phyloP scores from a whole-genome alignment of 305 asterid genomes.

The Fraxinus xanthoxyloides region DNA sequence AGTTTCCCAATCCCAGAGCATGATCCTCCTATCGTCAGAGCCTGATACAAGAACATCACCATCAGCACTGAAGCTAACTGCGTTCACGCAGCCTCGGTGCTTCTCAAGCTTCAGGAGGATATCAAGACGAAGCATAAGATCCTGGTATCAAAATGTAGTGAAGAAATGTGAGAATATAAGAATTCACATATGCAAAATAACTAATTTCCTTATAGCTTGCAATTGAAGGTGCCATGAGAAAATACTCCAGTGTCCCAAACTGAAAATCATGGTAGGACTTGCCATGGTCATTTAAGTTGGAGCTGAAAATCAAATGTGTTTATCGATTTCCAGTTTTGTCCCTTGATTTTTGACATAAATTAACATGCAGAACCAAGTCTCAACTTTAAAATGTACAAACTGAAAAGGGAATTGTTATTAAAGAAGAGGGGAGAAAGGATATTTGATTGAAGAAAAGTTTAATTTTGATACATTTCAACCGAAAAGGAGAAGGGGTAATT shows the following conservation, averaged over 20 bases:
- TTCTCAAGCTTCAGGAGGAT: slow-evolving; percentile 59
- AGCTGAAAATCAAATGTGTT: not conserved
- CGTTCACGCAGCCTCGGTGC: slow-evolving; percentile 84
- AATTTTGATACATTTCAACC: not conserved
- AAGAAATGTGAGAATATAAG: slow-evolving; percentile 6
- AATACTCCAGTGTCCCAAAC: not conserved
- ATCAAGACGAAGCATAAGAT: slow-evolving; percentile 79
- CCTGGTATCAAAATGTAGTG: slow-evolving; percentile 41
- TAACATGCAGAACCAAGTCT: not conserved
- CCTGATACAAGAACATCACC: slow-evolving; percentile 81
- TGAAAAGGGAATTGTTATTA: not conserved
- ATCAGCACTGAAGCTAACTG: slow-evolving; percentile 67
- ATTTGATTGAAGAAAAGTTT: not conserved
- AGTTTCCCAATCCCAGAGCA: slow-evolving; percentile 93
- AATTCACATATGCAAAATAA: not conserved
- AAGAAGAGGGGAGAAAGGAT: not conserved
- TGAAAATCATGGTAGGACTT: not conserved
- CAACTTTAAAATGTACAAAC: not conserved
- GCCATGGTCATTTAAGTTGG: not conserved
- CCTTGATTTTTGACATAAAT: not conserved
- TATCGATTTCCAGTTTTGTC: not conserved
- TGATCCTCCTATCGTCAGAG: slow-evolving; percentile 76
- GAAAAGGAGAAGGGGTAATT: not conserved
- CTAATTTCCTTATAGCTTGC: not conserved
- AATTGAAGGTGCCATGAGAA: not conserved